Base-by-base conservation (phyloP, 495 filamentous ascomycete genomes). In the Cenococcum geophilum region DNA sequence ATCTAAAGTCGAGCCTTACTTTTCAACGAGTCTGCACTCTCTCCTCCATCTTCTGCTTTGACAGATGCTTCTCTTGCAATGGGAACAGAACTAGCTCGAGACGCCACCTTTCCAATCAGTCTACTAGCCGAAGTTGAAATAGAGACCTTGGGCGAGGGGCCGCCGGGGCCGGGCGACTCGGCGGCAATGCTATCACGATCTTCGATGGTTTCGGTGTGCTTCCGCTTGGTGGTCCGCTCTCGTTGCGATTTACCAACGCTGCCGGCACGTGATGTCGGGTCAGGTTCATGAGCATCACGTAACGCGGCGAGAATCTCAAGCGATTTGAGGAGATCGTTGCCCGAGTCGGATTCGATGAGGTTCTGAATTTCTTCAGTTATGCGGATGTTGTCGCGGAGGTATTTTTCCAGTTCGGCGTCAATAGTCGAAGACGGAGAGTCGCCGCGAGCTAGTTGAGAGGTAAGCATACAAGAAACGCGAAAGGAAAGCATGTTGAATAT, bases 361-460 rank as follows among this genome's bases (percentile, higher is more conserved):
- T 78, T 76, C 60, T 80, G 76, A 59, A 85, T 80, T 47, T 87
- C 81, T 61, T 89, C 85, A 47, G 78, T 79, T 22, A 86, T 76
- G 58, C 81, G 82, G 66, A 86, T 74, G 59, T 83, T 82, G 63
- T 86, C 83, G 32, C 86, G 80, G 66, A 84, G 83, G 54, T 83
- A 75, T 54, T 68, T 71, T 63, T 84, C 80, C 22, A 89, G 75
- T 49, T 81, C 67, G 27, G 76, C 70, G 18, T 77, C 68, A 14
- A 75, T 66, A 40, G 58, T 43, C 1, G 72, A 37, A 11, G 73
- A 66, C 27, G 66, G 57, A 6, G 58, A 37, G 34, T 67, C 57
- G 35, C 58, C 54, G 58, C 63, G 55, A 47, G 51, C 59, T 61
- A 40, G 36, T 42, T 10, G 40, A 14, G 40, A 4, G 12, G 40